Evolutionary conservation across 2,329 filamentous ascomycete genomes (phyloP), one percentile per base, ranked within the genome.

Genomic region (Microascus cirrosus): DNA sequence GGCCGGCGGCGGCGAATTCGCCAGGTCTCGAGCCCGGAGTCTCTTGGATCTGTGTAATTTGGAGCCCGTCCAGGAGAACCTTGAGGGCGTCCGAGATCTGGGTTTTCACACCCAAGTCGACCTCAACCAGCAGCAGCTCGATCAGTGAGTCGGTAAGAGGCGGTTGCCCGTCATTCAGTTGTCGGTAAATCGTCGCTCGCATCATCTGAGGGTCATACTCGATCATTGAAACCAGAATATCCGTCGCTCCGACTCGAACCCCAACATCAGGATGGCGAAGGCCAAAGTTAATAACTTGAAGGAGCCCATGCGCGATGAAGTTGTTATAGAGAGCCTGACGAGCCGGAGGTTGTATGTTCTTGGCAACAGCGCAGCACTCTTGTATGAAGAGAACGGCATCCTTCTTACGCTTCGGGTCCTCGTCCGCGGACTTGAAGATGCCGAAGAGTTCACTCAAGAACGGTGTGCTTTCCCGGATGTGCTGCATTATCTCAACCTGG

Each of bases 181-280:
- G 90, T 61, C 91, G 90, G 70, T 96, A 93, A 65, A 97, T 92
- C 58, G 93, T 95, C 63, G 87, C 85, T 54, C 94, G 87, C 68
- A 99, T 93, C 87, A 96, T 91, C 64, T 91, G 83, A 2, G 93
- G 88, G 65, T 99, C 94, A 67, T 97, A 92, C 65, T 99, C 94
- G 64, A 99, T 94, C 72, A 97, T 85, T 5, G 91, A 90, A 8
- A 96, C 89, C 54, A 99, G 74, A 36, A 97, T 91, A 64, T 99
- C 94, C 2, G 92, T 96, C 12, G 92, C 94, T 5, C 92, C 95
- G 2, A 96, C 90, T 61, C 94, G 83, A 57, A 96, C 89, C 0
- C 86, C 80, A 13, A 94, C 88, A 65, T 96, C 92, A 52, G 81
- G 80, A 66, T 95, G 91, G 60, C 89, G 86, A 55, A 99, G 80